Base-by-base conservation (phyloP, 75 land plant genomes). In the Adiantum capillusveneris region DNA sequence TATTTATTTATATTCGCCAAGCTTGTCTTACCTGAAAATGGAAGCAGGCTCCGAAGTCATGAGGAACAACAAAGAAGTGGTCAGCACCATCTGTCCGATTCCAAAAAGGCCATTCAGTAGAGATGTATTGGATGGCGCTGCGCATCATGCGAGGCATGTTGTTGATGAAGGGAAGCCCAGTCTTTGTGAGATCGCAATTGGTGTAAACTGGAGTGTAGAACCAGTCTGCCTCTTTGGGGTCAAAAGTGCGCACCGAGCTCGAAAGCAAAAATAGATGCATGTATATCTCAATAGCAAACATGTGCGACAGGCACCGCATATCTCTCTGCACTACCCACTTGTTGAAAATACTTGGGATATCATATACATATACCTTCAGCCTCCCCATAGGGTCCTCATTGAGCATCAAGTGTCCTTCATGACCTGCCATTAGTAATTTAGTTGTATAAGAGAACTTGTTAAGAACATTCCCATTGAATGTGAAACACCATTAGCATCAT, bases 261-360 rank as follows among this genome's bases (percentile, higher is more conserved):
- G 20, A 50, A 60, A 83, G 25, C 42, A 93, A 39, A 24, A 74
- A 74, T 26, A 62, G 62, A 63, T 93, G 98, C 19, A 93, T 79
- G 51, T 87, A 96, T 1, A 93, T 95, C 74, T 93, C 98, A 0
- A 96, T 65, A 0, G 98, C 95, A 59, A 93, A 93, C 53, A 93
- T 64, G 64, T 93, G 98, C 65, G 50, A 76, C 60, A 62, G 34
- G 66, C 93, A 88, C 57, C 93, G 71, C 1, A 80, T 68, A 39
- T 88, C 93, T 56, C 83, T 85, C 42, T 86, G 72, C 42, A 82
- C 62, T 46, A 93, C 89, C 31, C 76, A 83, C 0, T 25, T 42
- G 71, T 93, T 93, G 79, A 70, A 93, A 44, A 41, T 65, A 6
- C 81, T 24, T n/a, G 98, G 98, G 36, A 93, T 63, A 7, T 93